Base-by-base conservation (phyloP, 139 green algal species). In the Closterium sp. region DNA sequence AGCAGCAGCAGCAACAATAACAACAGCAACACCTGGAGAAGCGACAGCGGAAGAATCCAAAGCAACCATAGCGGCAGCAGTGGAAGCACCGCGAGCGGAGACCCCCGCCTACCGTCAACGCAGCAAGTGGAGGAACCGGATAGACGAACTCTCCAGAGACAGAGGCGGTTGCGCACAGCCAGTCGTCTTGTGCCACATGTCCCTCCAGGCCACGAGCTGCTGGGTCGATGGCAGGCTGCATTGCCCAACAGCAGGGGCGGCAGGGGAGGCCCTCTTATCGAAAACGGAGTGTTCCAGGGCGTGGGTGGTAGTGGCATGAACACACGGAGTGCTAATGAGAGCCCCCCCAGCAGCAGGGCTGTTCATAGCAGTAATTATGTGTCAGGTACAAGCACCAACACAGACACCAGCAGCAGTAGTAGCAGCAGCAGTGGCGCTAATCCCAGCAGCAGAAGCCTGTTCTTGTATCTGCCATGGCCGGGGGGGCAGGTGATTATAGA, bases 391-490 rank as follows among this genome's bases (percentile, higher is more conserved):
- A 27, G 62, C 62, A 79, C 62, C 17, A 79, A 24, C 62, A 79
- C 17, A 0, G 27, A 0, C 62, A 79, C 0, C 62, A 79, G 62
- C 62, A 79, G 62, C 62, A 79, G 62, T 24, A 79, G 10, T 13
- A 24, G 19, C 19, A 79, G 17, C 62, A 22, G 62, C 62, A 24
- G 62, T 24, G 2, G 0, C 62, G 19, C 62, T 79, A 79, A 79
- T 79, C 0, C 19, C 62, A 79, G 62, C 62, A 79, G 85, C 85
- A 79, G 62, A 2, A 88, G 28, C 1, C 85, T 31, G 85, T 31
- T 34, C 28, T 34, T 88, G 32, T 88, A 34, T 88, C 85, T 88
- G 85, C 28, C 85, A 88, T 88, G 85, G 62, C 62, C 62, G 62
- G 62, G 62, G 13, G 62, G 62, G 0, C 62, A 79, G 62, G 17